Conservation (phyloP, 148 eudicot species). For the Heliamphora exappendiculata region DNA sequence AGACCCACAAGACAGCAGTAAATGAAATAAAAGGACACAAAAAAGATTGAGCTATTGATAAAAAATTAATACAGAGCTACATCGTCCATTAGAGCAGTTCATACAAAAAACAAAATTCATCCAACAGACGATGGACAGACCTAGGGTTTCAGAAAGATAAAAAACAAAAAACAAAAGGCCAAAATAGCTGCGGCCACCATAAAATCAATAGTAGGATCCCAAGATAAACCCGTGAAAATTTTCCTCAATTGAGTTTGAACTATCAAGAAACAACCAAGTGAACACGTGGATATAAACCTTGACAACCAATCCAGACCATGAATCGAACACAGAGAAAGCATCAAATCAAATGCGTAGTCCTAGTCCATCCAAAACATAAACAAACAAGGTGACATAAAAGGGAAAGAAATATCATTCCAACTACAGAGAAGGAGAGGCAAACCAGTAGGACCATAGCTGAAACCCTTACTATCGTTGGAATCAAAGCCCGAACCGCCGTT, state of each 20-base stretch:
- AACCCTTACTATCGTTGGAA: conserved; percentile 26
- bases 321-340: neutral
- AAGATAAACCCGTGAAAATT: too few species aligned
- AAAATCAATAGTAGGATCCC: too few species aligned
- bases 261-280: neutral
- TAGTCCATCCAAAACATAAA: neutral
- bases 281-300: neutral
- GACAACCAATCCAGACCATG: neutral
- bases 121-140: neutral
- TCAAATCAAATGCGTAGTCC: neutral
- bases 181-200: too few species aligned
- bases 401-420: neutral
- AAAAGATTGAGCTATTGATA: too few species aligned
- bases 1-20: neutral
- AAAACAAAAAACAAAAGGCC: neutral
- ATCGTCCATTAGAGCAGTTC: too few species aligned
- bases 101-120: too few species aligned
- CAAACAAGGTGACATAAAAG: too few species aligned
- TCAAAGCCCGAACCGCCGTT: conserved; percentile 36
- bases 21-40: neutral
- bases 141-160: neutral
- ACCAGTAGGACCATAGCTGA: conserved; percentile 15
- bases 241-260: too few species aligned
- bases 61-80: too few species aligned
- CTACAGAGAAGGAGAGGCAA: neutral